Base-by-base conservation (phyloP, 306 rosid genomes). In the Ormosia semicastrata region DNA sequence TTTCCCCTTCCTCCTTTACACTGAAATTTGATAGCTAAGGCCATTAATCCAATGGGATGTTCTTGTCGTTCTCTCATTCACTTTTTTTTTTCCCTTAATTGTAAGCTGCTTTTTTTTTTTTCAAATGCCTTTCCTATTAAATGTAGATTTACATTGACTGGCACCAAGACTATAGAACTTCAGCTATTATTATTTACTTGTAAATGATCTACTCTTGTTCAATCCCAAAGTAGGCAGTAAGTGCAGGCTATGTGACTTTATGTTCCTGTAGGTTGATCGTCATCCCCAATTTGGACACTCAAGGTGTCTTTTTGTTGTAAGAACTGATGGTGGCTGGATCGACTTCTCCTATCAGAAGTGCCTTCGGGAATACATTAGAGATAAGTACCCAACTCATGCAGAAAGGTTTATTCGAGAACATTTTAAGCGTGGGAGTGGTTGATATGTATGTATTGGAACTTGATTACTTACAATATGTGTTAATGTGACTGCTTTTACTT, bases 261-360 rank as follows among this genome's bases (percentile, higher is more conserved):
- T 70, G 18, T 81, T 76, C 15, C 62, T 86, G 85, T 82, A 92
- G 97, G 98, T 94, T 47, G 92, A 92, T 83, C 88, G 82, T 8
- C 97, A 94, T 81, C 97, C 97, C 69, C 87, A 85, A 56, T 91
- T 85, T 76, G 56, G 60, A 58, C 43, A 34, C 41, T 88, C 93
- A 41, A 87, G 97, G 85, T 93, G 98, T 82, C 88, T 91, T 34
- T 93, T 93, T 87, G 91, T 93, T 59, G 79, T 90, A 69, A 93
- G 97, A 87, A 90, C 88, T 49, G 92, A 94, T 71, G 93, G 95
- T 49, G 84, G 77, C 60, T 89, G 98, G 95, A 87, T 85, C n/a
- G 95, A 92, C 88, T 94, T 94, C 91, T 94, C 95, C 29, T 94
- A 94, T 80, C 88, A 87, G 72, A 87, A 88, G 87, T 91, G 97